Evolutionary conservation across 75 land plant genomes (phyloP).

Genomic region (Cunninghamia lanceolata): DNA sequence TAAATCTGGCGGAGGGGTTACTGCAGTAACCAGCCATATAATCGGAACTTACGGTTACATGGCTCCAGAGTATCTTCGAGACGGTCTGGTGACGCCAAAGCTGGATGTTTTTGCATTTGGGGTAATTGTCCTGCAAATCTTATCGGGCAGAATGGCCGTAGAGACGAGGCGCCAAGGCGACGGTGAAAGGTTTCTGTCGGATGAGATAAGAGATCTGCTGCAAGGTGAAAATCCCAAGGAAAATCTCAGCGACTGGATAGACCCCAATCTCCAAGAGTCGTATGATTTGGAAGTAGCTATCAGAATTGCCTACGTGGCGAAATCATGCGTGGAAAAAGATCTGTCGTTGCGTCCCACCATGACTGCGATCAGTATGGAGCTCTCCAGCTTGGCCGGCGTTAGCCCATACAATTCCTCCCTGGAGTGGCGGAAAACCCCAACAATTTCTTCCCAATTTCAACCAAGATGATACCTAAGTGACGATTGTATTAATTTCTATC

Average conservation of each 20-base stretch:
- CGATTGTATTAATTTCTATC: too few relatives aligned
- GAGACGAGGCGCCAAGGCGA: background rate
- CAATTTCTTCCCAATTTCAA: background rate
- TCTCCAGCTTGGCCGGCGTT: background rate
- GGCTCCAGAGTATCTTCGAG: constrained; percentile 73
- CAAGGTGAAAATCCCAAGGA: constrained; percentile 10
- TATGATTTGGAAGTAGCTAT: constrained; percentile 21
- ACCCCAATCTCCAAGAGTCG: constrained; percentile 14
- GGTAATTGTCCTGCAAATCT: constrained; percentile 55
- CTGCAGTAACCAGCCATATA: constrained; percentile 58
- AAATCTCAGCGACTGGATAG: constrained; percentile 24
- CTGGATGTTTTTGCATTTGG: constrained; percentile 75
- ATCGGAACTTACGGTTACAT: constrained; percentile 66
- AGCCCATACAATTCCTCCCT: too few relatives aligned
- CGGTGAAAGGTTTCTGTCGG: constrained; percentile 10
- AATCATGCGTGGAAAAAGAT: constrained; percentile 19
- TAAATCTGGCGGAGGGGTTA: constrained; percentile 23
- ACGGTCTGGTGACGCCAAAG: constrained; percentile 61
- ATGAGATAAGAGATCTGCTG: constrained; percentile 6
- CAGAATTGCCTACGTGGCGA: constrained; percentile 23
- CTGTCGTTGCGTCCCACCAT: constrained; percentile 18
- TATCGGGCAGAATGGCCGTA: constrained; percentile 49
- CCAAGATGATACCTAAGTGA: background rate
- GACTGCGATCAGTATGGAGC: constrained; percentile 20
- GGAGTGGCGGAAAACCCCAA: too few relatives aligned